Percentiles rank a stretch among this genome's conserved stretches.
Evolutionary conservation across 78 protist species (phyloP).

Genomic region (Dictyostelium intermedium): DNA sequence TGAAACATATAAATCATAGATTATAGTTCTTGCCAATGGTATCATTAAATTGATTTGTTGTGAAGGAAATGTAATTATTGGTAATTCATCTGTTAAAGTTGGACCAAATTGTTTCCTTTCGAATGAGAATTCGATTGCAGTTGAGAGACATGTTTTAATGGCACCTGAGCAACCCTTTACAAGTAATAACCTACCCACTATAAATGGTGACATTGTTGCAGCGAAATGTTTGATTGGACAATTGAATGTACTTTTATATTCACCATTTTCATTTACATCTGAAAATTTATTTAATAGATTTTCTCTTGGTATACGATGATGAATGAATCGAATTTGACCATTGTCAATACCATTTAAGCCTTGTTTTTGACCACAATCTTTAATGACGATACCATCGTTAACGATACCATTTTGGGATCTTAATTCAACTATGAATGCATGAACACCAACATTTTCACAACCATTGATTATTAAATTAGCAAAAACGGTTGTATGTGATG

Average conservation of each 20-base stretch:
- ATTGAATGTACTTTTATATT: constrained; percentile 55
- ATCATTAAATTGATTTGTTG: constrained; percentile 36
- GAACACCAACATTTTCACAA: constrained; percentile 60
- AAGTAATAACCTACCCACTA: constrained; percentile 32
- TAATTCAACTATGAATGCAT: constrained; percentile 51
- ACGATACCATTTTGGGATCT: constrained; percentile 17
- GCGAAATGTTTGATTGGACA: constrained; percentile 51
- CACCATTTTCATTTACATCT: constrained; percentile 3
- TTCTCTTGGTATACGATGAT: constrained; percentile 12
- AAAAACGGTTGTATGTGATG: constrained; percentile 79
- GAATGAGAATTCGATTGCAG: constrained; percentile 76
- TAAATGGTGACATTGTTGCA: constrained; percentile 58
- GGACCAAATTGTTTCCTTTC: constrained; percentile 74
- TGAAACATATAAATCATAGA: neutral
- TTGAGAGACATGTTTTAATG: constrained; percentile 57
- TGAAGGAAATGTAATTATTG: neutral
- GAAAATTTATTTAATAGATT: constrained; percentile 25
- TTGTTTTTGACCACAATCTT: constrained; percentile 70
- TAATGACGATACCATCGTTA: constrained; percentile 41
- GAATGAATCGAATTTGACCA: constrained; percentile 50
- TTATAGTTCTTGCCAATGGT: constrained; percentile 39
- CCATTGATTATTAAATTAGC: constrained; percentile 43
- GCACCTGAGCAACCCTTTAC: neutral
- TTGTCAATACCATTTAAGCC: constrained; percentile 62
- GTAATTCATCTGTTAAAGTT: neutral